Evolutionary conservation across 2,329 filamentous ascomycete genomes (phyloP), one percentile per base, ranked within the genome.

Genomic region (Talaromyces sp.): DNA sequence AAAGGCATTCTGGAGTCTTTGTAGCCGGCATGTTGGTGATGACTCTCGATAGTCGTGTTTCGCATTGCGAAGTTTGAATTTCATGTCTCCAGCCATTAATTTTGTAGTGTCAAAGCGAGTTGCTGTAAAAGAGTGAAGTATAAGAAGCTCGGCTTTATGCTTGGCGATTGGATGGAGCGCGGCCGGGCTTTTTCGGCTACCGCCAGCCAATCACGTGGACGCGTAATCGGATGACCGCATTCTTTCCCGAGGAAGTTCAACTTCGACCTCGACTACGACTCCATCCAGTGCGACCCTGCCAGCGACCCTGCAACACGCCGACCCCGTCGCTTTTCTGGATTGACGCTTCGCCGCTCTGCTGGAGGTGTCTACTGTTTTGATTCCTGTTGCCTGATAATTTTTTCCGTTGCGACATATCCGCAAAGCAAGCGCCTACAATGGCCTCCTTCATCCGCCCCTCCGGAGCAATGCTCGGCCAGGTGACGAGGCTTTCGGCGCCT

Each of bases 371-470:
- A 11, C 26, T 8, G 24, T 52, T 24, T 6, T 29, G 48, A 52
- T 3, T 50, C 26, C 21, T 38, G 35, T 24, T 8, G 17, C 46
- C 54, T 31, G n/a, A 53, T 12, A 6, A 8, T 38, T 58, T 50
- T 60, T 41, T 14, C 8, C 41, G 21, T n/a, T 38, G 9, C 50
- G 24, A 29, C n/a, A 54, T 24, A 41, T 31, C 10, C 29, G 51
- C 52, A 54, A 43, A 26, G 29, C 46, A 53, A 43, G 26, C 35
- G 35, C 35, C 26, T 46, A 17, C 56, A 26, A 78, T 78, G 75
- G 74, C 74, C 63, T 75, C 74, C 52, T 69, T 77, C 64, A 68
- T 72, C 66, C 75, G 75, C 68, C 71, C 72, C 61, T 67, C 72
- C 56, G 65, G 74, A 64, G 67, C 75, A 60, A 68, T 74, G 65